Conservation (phyloP, 2,329 filamentous ascomycete genomes). For the Aspergillus quadricinctus region DNA sequence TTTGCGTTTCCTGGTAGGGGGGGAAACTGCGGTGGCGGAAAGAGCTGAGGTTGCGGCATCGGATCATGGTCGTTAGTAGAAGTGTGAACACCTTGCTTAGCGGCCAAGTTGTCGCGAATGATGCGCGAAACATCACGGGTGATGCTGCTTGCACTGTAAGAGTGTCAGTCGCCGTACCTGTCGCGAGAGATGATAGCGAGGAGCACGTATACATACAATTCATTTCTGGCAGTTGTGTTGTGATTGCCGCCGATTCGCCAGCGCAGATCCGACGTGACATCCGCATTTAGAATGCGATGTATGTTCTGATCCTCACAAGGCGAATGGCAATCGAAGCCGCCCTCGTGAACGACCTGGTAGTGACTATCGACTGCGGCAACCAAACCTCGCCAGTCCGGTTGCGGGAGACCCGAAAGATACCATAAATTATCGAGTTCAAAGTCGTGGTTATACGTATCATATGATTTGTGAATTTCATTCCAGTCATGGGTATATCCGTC, state of each 20-base stretch:
- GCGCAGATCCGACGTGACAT: constrained; percentile 25
- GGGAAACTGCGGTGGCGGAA: constrained; percentile 15
- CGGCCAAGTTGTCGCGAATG: constrained; percentile 35
- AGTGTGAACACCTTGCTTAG: constrained; percentile 16
- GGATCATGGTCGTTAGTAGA: constrained; percentile 6
- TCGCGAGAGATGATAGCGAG: neutral
- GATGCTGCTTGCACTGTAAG: constrained; percentile 37
- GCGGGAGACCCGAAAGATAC: constrained; percentile 38
- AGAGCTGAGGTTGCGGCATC: constrained; percentile 14
- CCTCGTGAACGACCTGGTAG: constrained; percentile 38
- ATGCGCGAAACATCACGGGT: constrained; percentile 39
- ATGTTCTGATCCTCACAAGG: constrained; percentile 34
- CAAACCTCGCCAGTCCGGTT: constrained; percentile 39
- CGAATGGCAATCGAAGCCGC: constrained; percentile 27
- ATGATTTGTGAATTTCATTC: constrained; percentile 32
- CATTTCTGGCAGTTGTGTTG: constrained; percentile 29
- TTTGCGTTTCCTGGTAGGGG: constrained; percentile 11
- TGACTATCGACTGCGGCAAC: constrained; percentile 44
- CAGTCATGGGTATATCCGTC: constrained; percentile 39
- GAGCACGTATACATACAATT: constrained; percentile 33
- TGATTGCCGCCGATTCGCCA: constrained; percentile 36
- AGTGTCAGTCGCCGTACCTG: constrained; percentile 15
- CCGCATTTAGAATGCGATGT: constrained; percentile 33
- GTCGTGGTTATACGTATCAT: constrained; percentile 37
- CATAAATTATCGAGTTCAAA: constrained; percentile 40